Evolutionary conservation across 345 rosid species (phyloP).

Genomic region (Passiflora organensis): DNA sequence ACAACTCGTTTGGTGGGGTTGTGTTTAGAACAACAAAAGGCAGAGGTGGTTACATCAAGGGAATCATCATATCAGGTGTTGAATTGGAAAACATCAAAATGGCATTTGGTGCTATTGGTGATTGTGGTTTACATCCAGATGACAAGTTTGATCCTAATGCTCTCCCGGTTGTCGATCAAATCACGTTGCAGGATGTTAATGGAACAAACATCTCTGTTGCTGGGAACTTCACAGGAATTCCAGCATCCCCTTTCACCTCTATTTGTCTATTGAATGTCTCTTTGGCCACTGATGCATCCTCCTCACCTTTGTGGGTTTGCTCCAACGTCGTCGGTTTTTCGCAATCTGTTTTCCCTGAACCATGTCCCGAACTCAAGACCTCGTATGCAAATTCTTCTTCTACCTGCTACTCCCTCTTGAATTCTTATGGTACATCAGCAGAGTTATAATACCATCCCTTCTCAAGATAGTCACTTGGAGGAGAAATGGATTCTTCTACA

Average conservation of each 20-base stretch:
- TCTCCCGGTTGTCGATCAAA: conserved; percentile 41
- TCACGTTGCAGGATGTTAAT: conserved; percentile 44
- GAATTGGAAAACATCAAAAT: conserved; percentile 30
- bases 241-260: conserved; percentile 67
- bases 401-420: conserved; percentile 21
- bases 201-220: conserved; percentile 56
- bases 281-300: conserved; percentile 34
- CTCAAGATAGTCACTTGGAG: conserved; percentile 1
- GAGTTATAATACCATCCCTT: conserved; percentile 36
- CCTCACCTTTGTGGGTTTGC: conserved; percentile 54
- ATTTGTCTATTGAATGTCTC: conserved; percentile 56
- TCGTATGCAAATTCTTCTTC: conserved; percentile 29
- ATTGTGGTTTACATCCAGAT: conserved; percentile 74
- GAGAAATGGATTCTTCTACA: conserved; percentile 21
- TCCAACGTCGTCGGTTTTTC: conserved; percentile 69
- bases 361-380: conserved; percentile 52
- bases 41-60: conserved; percentile 74
- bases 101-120: conserved; percentile 56
- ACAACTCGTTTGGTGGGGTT: conserved; percentile 52
- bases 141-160: conserved; percentile 69
- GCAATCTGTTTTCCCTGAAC: conserved; percentile 59
- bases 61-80: conserved; percentile 47
- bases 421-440: conserved; percentile 35
- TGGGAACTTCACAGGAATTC: conserved; percentile 69
- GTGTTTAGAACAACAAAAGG: conserved; percentile 72